Percentiles rank a stretch among this genome's conserved stretches.
phyloP scores from a whole-genome alignment of 179 eudicot species.

The Silene vulgaris region DNA sequence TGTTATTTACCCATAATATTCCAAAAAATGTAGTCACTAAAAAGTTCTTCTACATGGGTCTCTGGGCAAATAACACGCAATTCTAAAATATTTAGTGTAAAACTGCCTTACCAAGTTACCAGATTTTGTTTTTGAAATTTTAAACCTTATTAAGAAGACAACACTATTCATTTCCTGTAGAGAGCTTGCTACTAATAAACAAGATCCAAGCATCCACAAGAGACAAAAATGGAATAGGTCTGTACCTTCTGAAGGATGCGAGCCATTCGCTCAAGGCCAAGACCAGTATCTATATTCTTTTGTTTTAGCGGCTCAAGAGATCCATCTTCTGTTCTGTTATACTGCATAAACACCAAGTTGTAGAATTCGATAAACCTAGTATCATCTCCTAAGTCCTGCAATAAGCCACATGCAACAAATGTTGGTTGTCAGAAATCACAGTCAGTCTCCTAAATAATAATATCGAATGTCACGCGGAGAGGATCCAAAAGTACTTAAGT shows the following conservation, averaged over 20 bases:
- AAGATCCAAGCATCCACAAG: neutral
- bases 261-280: constrained; percentile 93
- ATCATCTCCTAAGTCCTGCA: constrained; percentile 92
- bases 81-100: neutral
- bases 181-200: constrained; percentile 13
- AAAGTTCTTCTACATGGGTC: neutral
- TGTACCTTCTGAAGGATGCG: constrained; percentile 88
- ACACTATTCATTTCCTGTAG: neutral
- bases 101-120: neutral
- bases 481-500: constrained; percentile 17
- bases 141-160: neutral
- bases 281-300: constrained; percentile 92
- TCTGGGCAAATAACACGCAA: too few relatives aligned
- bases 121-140: neutral
- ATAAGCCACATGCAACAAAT: constrained; percentile 15
- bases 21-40: neutral
- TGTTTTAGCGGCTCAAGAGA: constrained; percentile 82
- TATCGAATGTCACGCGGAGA: neutral
- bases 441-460: neutral
- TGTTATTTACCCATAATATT: neutral
- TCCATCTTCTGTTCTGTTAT: constrained; percentile 75
- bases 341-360: constrained; percentile 97
- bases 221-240: neutral
- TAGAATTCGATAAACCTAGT: constrained; percentile 90
- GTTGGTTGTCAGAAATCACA: neutral